Percentiles rank a stretch among this genome's conserved stretches.
phyloP scores from a whole-genome alignment of 805 yeast genomes.

The Pichia nakasei region DNA sequence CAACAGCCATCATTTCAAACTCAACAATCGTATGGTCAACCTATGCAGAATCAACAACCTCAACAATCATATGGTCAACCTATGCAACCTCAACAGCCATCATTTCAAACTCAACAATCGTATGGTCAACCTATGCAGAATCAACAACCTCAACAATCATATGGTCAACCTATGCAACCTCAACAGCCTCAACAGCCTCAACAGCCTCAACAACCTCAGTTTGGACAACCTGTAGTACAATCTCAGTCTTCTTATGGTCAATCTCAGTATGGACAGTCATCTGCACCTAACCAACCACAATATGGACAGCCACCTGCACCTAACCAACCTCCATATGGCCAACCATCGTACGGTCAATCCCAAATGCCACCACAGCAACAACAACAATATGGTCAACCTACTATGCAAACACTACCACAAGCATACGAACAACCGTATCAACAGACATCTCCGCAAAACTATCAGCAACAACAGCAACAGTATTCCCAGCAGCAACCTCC shows the following conservation, averaged over 20 bases:
- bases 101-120: too few relatives aligned
- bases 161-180: too few relatives aligned
- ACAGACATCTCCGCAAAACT: too few relatives aligned
- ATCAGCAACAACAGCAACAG: conserved; percentile 10
- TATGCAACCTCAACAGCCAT: too few relatives aligned
- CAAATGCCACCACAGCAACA: neutral
- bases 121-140: too few relatives aligned
- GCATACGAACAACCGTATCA: too few relatives aligned
- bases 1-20: too few relatives aligned
- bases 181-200: neutral
- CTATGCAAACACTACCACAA: too few relatives aligned
- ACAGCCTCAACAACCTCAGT: conserved; percentile 1
- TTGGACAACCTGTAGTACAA: neutral
- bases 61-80: too few relatives aligned
- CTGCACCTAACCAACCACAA: conserved; percentile 5
- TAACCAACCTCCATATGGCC: conserved; percentile 3
- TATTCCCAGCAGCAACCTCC: conserved; percentile 7
- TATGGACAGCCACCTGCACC: conserved; percentile 4
- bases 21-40: too few relatives aligned
- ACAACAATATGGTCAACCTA: too few relatives aligned
- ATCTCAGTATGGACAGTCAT: neutral
- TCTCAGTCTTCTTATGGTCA: conserved; percentile 8
- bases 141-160: conserved; percentile 1
- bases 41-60: too few relatives aligned
- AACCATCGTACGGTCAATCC: neutral